Base-by-base conservation (phyloP, 805 yeast genomes). In the Citeromyces matritensis region DNA sequence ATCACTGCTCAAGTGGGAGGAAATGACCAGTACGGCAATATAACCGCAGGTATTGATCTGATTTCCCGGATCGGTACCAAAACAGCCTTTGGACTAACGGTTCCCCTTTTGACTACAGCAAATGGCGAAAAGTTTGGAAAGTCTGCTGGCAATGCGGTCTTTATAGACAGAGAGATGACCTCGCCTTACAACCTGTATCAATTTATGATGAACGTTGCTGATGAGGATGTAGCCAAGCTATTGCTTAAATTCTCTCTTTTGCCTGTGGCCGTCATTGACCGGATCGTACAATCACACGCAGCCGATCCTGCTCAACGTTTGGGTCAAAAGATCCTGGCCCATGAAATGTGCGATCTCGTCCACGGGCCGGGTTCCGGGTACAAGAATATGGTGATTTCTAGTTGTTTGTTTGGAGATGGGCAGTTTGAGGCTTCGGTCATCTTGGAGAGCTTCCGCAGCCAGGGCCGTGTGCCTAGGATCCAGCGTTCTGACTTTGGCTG, bases 1-100 rank as follows among this genome's bases (percentile, higher is more conserved):
- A 86, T 86, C 27, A 60, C 63, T 27, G 53, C 85, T 9, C 97
- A 91, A 56, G 74, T 81, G 24, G 98, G 98, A 15, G 98, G 98
- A 5, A 85, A 81, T 47, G 98, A 91, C 49, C 98, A 91, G 53
- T 91, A 95, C 85, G 98, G 98, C 1, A 91, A 91, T 45, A 91
- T 91, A 36, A 83, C 94, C 2, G 96, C 97, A 1, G 98, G 98
- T 0, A 69, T 82, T 26, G 98, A 91, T 44, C 61, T 91, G 35
- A 84, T 86, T 26, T 61, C 77, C 1, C 58, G 94, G 38, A n/a
- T 5, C 14, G 15, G 14, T 7, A n/a, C 13, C 5, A 9, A 14
- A 13, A 15, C 15, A 25, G 65, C 70, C 3, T 81, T 56, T 49
- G 97, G 96, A 0, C 41, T 91, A 29, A 91, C 98, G 0, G 95